Conservation (phyloP, 164 flowering plant species). For the Protea cynaroides region DNA sequence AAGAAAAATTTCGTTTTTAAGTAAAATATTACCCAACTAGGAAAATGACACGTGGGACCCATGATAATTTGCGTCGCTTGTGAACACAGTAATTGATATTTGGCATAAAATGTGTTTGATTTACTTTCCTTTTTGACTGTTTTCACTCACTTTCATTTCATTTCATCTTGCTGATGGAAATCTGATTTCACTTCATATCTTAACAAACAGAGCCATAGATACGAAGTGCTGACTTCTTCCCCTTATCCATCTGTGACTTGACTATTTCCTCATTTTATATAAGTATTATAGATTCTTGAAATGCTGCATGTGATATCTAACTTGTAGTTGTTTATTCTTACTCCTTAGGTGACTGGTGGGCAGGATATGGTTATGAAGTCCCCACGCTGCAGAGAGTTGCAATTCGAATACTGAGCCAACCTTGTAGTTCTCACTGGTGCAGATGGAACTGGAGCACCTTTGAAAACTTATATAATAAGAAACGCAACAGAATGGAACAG, state of each 20-base stretch:
- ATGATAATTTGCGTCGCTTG: too few relatives aligned
- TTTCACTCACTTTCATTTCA: too few relatives aligned
- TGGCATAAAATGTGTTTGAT: too few relatives aligned
- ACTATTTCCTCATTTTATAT: neutral
- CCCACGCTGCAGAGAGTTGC: conserved; percentile 58
- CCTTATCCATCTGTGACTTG: neutral
- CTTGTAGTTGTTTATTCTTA: conserved; percentile 1
- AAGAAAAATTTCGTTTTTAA: too few relatives aligned
- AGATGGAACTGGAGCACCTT: conserved; percentile 68
- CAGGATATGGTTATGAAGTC: conserved; percentile 68
- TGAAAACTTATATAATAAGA: conserved; percentile 43
- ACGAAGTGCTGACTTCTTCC: neutral
- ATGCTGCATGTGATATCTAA: neutral
- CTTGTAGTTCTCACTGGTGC: conserved; percentile 74
- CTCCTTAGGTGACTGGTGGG: conserved; percentile 74
- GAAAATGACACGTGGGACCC: too few relatives aligned
- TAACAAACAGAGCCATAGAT: too few relatives aligned
- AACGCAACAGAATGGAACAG: conserved; percentile 40
- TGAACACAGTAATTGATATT: too few relatives aligned
- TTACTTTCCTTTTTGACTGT: too few relatives aligned
- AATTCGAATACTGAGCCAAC: conserved; percentile 58
- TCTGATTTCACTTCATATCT: too few relatives aligned
- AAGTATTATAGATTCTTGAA: conserved; percentile 3
- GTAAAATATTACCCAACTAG: too few relatives aligned
- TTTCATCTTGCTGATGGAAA: too few relatives aligned